Percentiles rank a stretch among this genome's conserved stretches.
phyloP scores from a whole-genome alignment of 805 yeast species.

The Wickerhamomyces queroliae region DNA sequence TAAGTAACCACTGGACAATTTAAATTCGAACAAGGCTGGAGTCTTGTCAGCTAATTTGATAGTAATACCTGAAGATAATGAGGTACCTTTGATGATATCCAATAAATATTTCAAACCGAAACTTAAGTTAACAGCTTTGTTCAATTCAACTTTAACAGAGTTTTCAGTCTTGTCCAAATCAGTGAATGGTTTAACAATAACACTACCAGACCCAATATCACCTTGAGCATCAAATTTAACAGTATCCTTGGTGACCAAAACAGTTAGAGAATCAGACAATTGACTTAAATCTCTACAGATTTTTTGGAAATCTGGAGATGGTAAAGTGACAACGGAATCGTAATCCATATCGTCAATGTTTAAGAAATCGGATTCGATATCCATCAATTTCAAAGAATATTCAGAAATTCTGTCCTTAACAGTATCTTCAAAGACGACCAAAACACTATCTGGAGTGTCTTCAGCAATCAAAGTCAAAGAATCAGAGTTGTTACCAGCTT shows the following conservation, averaged over 20 bases:
- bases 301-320: constrained; percentile 83
- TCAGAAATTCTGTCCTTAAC: constrained; percentile 89
- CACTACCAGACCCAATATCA: constrained; percentile 83
- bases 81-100: constrained; percentile 88
- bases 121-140: constrained; percentile 80
- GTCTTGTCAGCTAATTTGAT: constrained; percentile 84
- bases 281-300: constrained; percentile 83
- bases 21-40: constrained; percentile 92
- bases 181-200: constrained; percentile 77
- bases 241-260: constrained; percentile 85
- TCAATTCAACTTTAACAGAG: constrained; percentile 68
- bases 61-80: constrained; percentile 70
- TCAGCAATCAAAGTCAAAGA: constrained; percentile 85
- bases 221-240: constrained; percentile 89
- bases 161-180: constrained; percentile 79
- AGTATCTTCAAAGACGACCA: constrained; percentile 85
- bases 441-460: constrained; percentile 74
- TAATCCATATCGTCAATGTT: constrained; percentile 92
- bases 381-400: constrained; percentile 88
- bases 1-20: constrained; percentile 85
- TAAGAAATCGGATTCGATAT: constrained; percentile 90
- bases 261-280: constrained; percentile 80
- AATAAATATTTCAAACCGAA: constrained; percentile 88
- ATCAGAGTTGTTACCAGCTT: constrained; percentile 88
- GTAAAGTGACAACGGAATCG: constrained; percentile 82